phyloP scores from a whole-genome alignment of 306 rosid genomes.

The Cucumis cinereus region DNA sequence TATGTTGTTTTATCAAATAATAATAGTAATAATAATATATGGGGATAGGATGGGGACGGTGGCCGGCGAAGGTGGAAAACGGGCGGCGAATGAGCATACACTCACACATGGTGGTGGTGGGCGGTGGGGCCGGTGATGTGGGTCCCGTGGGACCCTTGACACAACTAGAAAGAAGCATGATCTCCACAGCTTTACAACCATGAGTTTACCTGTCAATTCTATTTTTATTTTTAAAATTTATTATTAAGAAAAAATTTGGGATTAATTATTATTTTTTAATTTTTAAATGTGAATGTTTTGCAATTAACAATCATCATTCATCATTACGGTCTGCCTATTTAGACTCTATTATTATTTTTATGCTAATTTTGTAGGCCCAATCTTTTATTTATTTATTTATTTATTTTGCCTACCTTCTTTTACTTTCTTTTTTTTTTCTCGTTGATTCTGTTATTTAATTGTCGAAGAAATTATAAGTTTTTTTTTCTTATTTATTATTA shows the following conservation, averaged over 20 bases:
- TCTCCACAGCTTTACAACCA: constrained; percentile 4
- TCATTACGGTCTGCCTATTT: constrained; percentile 1
- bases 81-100: not conserved
- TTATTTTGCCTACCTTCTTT: not conserved
- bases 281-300: not conserved
- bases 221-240: not conserved
- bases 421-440: not conserved
- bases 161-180: not conserved
- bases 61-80: not conserved
- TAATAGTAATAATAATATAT: no score
- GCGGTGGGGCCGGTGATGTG: not conserved
- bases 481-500: not conserved
- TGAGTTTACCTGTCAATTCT: constrained; percentile 7
- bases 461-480: not conserved
- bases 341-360: constrained; percentile 1
- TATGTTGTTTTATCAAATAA: no score
- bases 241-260: not conserved
- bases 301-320: not conserved
- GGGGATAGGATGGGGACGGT: not conserved
- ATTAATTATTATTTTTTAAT: not conserved
- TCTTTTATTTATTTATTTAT: not conserved
- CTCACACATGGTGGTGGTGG: not conserved
- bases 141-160: not conserved
- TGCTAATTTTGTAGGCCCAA: not conserved
- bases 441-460: not conserved